Evolutionary conservation across 805 yeast species (phyloP).

Genomic region (Maudiozyma serrabonitensis): DNA sequence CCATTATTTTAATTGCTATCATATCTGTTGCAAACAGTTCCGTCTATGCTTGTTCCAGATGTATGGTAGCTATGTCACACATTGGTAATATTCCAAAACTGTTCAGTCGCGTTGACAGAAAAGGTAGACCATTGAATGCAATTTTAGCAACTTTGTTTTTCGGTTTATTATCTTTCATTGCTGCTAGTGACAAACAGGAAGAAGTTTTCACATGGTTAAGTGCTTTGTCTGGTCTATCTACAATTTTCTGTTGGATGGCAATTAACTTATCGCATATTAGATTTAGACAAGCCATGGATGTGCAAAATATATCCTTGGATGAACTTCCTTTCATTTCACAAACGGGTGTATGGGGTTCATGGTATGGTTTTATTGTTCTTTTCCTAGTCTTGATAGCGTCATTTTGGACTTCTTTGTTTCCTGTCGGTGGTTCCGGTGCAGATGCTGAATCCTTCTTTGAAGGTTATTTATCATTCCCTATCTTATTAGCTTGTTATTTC

Average conservation of each 20-base stretch:
- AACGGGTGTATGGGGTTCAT: conserved; percentile 55
- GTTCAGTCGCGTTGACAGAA: conserved; percentile 61
- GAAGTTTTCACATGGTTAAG: conserved; percentile 48
- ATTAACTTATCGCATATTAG: conserved; percentile 43
- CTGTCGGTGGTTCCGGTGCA: conserved; percentile 43
- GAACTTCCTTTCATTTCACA: conserved; percentile 58
- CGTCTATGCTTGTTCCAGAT: conserved; percentile 61
- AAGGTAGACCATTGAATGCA: conserved; percentile 71
- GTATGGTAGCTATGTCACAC: conserved; percentile 56
- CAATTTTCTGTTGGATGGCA: conserved; percentile 46
- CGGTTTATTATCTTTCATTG: conserved; percentile 51
- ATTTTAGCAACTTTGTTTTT: conserved; percentile 42
- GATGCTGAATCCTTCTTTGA: conserved; percentile 51
- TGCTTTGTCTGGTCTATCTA: conserved; percentile 43
- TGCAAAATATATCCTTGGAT: conserved; percentile 46
- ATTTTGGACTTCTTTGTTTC: conserved; percentile 72
- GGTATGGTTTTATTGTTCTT: conserved; percentile 45
- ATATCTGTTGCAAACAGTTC: conserved; percentile 68
- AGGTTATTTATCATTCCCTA: conserved; percentile 58
- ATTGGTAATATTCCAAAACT: conserved; percentile 54
- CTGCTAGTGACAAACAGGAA: conserved; percentile 37
- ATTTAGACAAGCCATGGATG: conserved; percentile 45
- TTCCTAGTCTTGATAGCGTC: conserved; percentile 54
- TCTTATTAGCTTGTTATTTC: conserved; percentile 48
- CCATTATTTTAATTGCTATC: conserved; percentile 57